These are phyloP conservation scores for Hymenoscyphus occultus DNA, from an alignment of 2,329 filamentous ascomycete species.

Conservation along the genomic window DNA sequence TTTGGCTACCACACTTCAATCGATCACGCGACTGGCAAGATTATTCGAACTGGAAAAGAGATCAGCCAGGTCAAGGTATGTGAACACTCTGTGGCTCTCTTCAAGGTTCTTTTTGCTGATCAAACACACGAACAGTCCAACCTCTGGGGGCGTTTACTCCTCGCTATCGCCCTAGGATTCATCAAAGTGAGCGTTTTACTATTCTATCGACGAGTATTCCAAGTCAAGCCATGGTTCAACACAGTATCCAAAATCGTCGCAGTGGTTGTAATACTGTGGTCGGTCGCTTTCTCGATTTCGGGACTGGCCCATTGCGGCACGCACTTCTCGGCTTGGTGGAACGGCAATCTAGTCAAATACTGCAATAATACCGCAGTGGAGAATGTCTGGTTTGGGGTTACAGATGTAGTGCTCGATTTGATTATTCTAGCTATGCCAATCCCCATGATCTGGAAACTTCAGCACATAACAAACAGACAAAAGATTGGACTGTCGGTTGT, in stretches of 20 bases:
- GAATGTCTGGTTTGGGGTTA: neutral
- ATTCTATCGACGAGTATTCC: neutral
- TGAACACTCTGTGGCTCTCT: neutral
- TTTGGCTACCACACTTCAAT: neutral
- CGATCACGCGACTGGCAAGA: neutral
- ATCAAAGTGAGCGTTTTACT: constrained; percentile 5
- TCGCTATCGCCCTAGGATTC: neutral
- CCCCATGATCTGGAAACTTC: constrained; percentile 3
- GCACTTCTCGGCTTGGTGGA: neutral
- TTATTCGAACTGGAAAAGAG: neutral
- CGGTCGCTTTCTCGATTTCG: neutral
- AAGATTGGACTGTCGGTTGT: neutral
- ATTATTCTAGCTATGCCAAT: neutral
- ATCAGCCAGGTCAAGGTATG: neutral
- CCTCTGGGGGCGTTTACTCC: neutral
- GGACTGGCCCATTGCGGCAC: neutral
- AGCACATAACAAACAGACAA: neutral
- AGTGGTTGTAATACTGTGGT: neutral
- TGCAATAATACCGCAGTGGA: neutral
- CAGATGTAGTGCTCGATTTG: neutral
- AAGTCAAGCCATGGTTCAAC: neutral
- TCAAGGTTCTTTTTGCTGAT: too few species aligned
- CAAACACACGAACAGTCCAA: neutral
- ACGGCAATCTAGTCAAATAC: neutral
- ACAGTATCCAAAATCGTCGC: neutral